Evolutionary conservation across 23 red algal genomes (phyloP).

Genomic region (Rhodosorus marinus): DNA sequence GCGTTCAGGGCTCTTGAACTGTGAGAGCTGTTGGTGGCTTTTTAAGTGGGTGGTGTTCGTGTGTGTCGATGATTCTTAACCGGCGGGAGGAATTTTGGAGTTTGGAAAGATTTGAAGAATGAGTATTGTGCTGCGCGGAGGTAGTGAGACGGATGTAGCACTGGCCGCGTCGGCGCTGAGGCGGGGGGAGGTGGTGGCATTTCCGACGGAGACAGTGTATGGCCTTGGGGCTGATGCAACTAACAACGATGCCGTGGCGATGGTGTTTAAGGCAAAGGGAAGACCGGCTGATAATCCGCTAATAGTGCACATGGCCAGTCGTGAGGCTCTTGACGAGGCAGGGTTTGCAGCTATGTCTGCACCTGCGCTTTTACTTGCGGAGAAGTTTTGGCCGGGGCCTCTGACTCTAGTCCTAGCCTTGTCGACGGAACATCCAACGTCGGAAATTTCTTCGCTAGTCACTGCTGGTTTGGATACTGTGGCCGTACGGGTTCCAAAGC

Average conservation of each 20-base stretch:
- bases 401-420: conserved; percentile 49
- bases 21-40: too few relatives aligned
- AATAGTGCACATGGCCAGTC: conserved; percentile 48
- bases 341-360: conserved; percentile 5
- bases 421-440: neutral
- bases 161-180: conserved; percentile 33
- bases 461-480: conserved; percentile 28
- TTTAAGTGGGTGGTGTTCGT: too few relatives aligned
- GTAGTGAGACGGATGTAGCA: conserved; percentile 45
- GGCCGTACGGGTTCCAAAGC: conserved; percentile 50
- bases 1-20: too few relatives aligned
- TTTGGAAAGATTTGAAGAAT: too few relatives aligned
- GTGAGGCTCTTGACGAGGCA: neutral
- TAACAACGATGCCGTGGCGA: conserved; percentile 17
- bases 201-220: conserved; percentile 88
- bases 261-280: conserved; percentile 46
- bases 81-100: too few relatives aligned
- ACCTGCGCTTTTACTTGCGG: conserved; percentile 30
- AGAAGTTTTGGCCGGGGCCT: conserved; percentile 73
- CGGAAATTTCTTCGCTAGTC: conserved; percentile 17
- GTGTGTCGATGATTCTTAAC: too few relatives aligned
- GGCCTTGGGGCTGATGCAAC: conserved; percentile 71
- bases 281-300: conserved; percentile 71
- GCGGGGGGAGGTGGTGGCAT: conserved; percentile 33
- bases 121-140: too few relatives aligned